Evolutionary conservation across 345 rosid species (phyloP).

Genomic region (Syzygium aromaticum): DNA sequence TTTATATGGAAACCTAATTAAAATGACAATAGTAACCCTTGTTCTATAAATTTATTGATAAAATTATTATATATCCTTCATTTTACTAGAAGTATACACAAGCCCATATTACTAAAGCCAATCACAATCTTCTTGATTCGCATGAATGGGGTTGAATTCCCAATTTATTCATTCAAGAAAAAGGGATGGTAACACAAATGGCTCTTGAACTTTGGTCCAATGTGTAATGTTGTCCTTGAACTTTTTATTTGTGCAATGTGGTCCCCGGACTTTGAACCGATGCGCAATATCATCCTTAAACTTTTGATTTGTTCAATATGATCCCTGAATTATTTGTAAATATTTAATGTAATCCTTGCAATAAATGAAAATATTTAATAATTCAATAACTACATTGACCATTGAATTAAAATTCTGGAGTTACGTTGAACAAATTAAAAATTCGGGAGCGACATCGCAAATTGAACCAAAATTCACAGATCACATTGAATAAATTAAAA

Average conservation of each 20-base stretch:
- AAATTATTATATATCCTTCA: background rate
- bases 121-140: background rate
- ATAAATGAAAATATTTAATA: background rate
- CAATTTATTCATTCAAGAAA: background rate
- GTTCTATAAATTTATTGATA: background rate
- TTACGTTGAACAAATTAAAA: background rate
- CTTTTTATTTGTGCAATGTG: background rate
- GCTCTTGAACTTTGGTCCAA: background rate
- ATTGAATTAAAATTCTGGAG: fast-evolving
- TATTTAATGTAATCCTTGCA: fast-evolving
- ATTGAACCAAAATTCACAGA: fast-evolving
- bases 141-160: background rate
- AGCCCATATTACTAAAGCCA: background rate
- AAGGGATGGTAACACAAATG: background rate
- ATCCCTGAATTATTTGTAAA: fast-evolving
- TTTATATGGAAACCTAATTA: background rate
- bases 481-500: fast-evolving
- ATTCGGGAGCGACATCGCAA: fast-evolving
- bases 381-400: fast-evolving
- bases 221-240: too few species aligned
- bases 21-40: background rate
- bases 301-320: background rate
- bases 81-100: background rate
- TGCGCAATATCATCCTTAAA: fast-evolving
- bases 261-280: background rate